These are phyloP conservation scores for Diplogelasinospora grovesii DNA, from an alignment of 495 filamentous ascomycete species.

Conservation along the genomic window DNA sequence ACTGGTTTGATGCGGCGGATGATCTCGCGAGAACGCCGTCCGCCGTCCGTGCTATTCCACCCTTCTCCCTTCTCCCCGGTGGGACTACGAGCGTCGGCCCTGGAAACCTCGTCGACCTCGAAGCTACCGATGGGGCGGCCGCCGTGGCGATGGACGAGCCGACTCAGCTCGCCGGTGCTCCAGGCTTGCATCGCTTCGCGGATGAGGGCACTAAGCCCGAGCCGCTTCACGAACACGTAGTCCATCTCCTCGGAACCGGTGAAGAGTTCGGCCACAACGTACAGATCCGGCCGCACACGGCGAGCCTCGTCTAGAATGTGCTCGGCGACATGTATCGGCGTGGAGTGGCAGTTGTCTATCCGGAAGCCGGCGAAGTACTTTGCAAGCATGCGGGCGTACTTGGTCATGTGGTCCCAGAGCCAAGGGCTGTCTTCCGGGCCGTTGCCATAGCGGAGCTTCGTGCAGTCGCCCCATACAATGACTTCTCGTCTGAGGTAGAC, in stretches of 20 bases:
- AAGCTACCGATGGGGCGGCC: slow-evolving; percentile 95
- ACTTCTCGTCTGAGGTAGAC: slow-evolving; percentile 91
- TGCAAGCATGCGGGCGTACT: slow-evolving; percentile 87
- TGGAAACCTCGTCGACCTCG: slow-evolving; percentile 61
- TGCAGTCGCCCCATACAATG: slow-evolving; percentile 97
- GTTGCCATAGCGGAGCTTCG: slow-evolving; percentile 87
- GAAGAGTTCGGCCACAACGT: slow-evolving; percentile 93
- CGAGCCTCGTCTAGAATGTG: slow-evolving; percentile 90
- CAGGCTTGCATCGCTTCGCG: slow-evolving; percentile 98
- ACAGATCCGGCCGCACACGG: slow-evolving; percentile 78
- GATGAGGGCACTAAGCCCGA: slow-evolving; percentile 85
- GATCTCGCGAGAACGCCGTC: slow-evolving; percentile 41
- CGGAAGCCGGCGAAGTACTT: slow-evolving; percentile 94
- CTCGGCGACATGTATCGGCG: slow-evolving; percentile 86
- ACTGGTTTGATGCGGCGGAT: slow-evolving; percentile 69
- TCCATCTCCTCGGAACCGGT: slow-evolving; percentile 94
- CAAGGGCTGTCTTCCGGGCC: slow-evolving; percentile 81
- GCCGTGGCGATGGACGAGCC: slow-evolving; percentile 88
- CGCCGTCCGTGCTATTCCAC: slow-evolving; percentile 3
- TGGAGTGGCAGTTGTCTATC: slow-evolving; percentile 98
- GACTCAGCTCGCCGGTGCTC: slow-evolving; percentile 86
- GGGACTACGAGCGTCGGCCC: slow-evolving; percentile 29
- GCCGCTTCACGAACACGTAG: slow-evolving; percentile 85
- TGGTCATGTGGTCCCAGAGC: slow-evolving; percentile 92
- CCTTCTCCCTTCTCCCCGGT: slow-evolving; percentile 16